A percentile compares a stretch with the other conserved stretches of the same genome.
Conservation (phyloP, 345 rosid genomes). For the thale cress (Arabidopsis thaliana) region TAIR10.1 NC_003074.8:9182001-9182500, state of each 20-base stretch:
- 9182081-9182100: not conserved
- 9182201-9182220: not conserved
- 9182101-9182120: not conserved
- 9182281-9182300: no score
- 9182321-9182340: no score
- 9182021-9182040: no score
- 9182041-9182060: not conserved
- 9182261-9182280: no score
- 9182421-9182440: constrained; percentile 3
- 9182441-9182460: not conserved
- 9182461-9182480: not conserved
- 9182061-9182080: not conserved
- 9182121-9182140: not conserved
- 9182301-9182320: no score
- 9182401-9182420: no score
- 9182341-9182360: no score
- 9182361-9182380: no score
- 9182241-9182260: no score
- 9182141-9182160: no score
- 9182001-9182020: not conserved
- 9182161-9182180: not conserved
- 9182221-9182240: not conserved
- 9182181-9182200: not conserved
- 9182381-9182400: no score
- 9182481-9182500: constrained; percentile 2